Base-by-base conservation (phyloP, 768 basidiomycete genomes). In the Dacryopinax spathularia region DNA sequence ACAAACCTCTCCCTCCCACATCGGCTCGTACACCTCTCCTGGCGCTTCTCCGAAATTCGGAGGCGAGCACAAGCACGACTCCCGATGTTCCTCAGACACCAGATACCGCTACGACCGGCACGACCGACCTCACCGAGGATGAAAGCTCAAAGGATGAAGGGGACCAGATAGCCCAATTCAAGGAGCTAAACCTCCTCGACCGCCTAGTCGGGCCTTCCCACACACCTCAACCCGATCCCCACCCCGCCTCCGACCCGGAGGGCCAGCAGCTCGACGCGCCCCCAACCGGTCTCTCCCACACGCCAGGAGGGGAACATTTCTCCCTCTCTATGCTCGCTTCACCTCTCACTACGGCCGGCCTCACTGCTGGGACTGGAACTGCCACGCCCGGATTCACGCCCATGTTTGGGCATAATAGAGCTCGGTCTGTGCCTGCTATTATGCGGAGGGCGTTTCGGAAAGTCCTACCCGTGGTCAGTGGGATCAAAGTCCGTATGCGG, bases 401-500 rank as follows among this genome's bases (percentile, higher is more conserved):
- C 64, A 64, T 65, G 67, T 34, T 22, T 61, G 34, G 37, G 34
- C 62, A 56, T 56, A 18, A 9, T 25, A 3, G 59, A 62, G 34
- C 66, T 60, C 29, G 66, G 59, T 27, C 78, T 81, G 1, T 82
- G 78, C 61, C 69, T 33, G 81, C 87, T 0, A 89, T 89, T 0
- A 76, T 96, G 10, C 84, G 90, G 56, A 93, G 92, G 72, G 90
- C 91, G 1, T 93, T 84, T 72, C 82, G 92, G 29, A 86, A 88
- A 69, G 85, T 87, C 0, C 75, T 96, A 18, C 79, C 80, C 44
- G 87, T 89, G 0, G 84, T 87, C 2, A 88, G 89, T 29, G 92
- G 91, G 2, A 88, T 96, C 73, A 81, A 85, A 22, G 88, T 96
- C 27, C 84, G 91, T 34, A 95, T 95, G 93, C 82, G 91, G n/a